Evolutionary conservation across 1,284 basidiomycete genomes (phyloP), one percentile per base, ranked within the genome.

Genomic region (Trichosporon sp.): DNA sequence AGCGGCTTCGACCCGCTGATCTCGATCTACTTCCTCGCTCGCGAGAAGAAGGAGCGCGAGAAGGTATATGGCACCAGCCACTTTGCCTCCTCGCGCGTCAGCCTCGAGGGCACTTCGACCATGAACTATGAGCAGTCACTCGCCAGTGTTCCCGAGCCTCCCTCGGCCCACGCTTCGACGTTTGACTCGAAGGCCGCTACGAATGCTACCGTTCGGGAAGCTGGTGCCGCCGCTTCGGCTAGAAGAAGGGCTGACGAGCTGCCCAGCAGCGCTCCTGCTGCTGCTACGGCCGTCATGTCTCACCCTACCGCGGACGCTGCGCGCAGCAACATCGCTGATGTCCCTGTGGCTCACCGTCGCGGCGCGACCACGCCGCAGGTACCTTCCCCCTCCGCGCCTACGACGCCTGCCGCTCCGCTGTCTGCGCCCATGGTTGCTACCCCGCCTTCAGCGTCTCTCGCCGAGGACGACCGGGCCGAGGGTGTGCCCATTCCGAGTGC

Each of bases 41-140:
- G 90, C 62, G 95, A 99, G 82, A 97, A 97, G 84, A 85, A 95
- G 77, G 94, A 98, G 74, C 84, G 95, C 59, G 95, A 98, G 73
- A 85, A 86, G 64, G 89, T 98, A 4, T 98, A 94, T 78, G 95
- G 95, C 0, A 88, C 89, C 1, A 93, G 92, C 1, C 89, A 92
- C 70, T 99, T 99, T 79, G 95, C 95, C 2, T 92, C 87, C 61
- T 97, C 94, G 1, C 92, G 94, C 72, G 80, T 94, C 21, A 85
- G 83, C 4, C 46, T 81, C 57, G 78, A 74, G 2, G 64, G 68
- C 21, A 70, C 74, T 0, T 69, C 71, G 34, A 59, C 63, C 13
- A 44, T 57, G 31, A 65, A 67, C 27, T 94, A 91, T 75, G 87
- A 85, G 69, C 91, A 92, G 87, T 85, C 87, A 0, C 83, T 94